Evolutionary conservation across 345 rosid species (phyloP).

Genomic region (Ceriops tagal): DNA sequence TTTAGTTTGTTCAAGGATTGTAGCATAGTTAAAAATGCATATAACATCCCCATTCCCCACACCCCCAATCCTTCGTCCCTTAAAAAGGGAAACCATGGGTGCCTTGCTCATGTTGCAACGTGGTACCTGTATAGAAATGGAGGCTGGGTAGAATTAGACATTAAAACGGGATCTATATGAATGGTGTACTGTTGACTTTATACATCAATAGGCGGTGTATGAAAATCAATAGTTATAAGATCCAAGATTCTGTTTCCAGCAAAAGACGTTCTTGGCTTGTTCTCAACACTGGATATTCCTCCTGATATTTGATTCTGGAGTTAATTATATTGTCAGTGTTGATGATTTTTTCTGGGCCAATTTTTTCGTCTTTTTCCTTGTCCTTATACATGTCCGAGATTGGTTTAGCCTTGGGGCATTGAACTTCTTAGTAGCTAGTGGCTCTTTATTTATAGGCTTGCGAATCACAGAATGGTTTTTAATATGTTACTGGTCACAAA

Average conservation of each 20-base stretch:
- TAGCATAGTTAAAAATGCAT: not conserved
- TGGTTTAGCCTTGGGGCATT: not conserved
- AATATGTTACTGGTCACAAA: not conserved
- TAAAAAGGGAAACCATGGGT: not conserved
- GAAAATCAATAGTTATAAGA: constrained; percentile 11
- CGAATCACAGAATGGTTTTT: not conserved
- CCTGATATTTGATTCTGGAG: not conserved
- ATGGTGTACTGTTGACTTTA: not conserved
- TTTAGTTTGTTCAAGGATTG: not conserved
- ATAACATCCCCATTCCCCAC: not conserved
- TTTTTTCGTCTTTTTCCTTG: not conserved
- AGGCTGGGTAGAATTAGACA: no score
- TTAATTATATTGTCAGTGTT: not conserved
- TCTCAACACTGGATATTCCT: not conserved
- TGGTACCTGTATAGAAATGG: not conserved
- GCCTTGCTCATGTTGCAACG: not conserved
- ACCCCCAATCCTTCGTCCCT: no score
- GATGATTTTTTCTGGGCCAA: not conserved
- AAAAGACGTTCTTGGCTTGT: not conserved
- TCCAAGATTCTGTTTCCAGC: not conserved
- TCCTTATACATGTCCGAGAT: not conserved
- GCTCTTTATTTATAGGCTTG: not conserved
- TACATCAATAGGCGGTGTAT: not conserved
- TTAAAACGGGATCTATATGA: not conserved
- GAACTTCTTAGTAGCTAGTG: constrained; percentile 1